Evolutionary conservation across 1,139 yeast species (phyloP).

Genomic region (Yamadazyma aaseri): DNA sequence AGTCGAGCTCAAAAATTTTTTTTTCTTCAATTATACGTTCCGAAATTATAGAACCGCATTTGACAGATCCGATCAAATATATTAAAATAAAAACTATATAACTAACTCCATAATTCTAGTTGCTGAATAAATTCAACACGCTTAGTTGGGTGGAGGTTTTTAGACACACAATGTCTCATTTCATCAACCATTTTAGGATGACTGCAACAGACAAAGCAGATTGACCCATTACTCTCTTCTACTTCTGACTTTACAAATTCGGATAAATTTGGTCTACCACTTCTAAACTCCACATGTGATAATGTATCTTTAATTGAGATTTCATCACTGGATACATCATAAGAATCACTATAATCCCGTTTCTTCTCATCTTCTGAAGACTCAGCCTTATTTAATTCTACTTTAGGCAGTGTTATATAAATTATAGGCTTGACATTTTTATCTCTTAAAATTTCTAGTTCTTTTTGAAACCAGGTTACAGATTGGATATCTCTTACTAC

Average conservation of each 20-base stretch:
- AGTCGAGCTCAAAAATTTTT: constrained; percentile 3
- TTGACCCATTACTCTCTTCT: constrained; percentile 29
- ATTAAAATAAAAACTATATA: not conserved
- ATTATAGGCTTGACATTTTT: constrained; percentile 28
- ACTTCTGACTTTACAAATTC: constrained; percentile 26
- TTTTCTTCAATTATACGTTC: too few species aligned
- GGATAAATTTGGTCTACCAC: constrained; percentile 34
- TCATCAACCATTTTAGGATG: constrained; percentile 54
- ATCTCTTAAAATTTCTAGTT: constrained; percentile 24
- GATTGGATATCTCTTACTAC: constrained; percentile 33
- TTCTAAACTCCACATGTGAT: constrained; percentile 27
- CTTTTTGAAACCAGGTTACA: constrained; percentile 35
- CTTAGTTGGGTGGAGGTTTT: constrained; percentile 22
- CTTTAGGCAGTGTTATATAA: constrained; percentile 30
- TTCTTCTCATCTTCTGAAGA: constrained; percentile 7
- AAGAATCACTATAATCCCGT: constrained; percentile 3
- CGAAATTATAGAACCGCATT: too few species aligned
- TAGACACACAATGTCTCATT: constrained; percentile 32
- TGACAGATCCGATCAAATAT: too few species aligned
- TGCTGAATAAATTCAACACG: constrained; percentile 40
- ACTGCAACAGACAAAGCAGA: constrained; percentile 52
- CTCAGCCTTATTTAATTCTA: constrained; percentile 7
- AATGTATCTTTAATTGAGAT: constrained; percentile 18
- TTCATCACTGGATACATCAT: not conserved
- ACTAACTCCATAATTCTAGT: constrained; percentile 39